Evolutionary conservation across 495 filamentous ascomycete genomes (phyloP).

Genomic region (Cercophora samala): DNA sequence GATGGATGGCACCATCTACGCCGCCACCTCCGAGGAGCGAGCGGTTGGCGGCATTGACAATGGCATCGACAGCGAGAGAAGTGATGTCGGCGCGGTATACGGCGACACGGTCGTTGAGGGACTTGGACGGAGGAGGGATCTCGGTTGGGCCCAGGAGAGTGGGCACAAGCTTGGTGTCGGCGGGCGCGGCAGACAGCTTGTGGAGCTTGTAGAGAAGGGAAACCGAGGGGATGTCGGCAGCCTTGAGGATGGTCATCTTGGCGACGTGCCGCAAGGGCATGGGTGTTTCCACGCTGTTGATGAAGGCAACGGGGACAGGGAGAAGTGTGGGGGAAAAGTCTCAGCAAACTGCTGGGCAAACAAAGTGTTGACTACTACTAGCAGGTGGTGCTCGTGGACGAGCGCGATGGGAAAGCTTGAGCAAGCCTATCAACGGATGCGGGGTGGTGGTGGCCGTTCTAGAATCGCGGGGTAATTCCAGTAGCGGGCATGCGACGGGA

Average conservation of each 20-base stretch:
- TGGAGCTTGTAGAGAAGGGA: conserved; percentile 56
- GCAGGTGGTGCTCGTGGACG: neutral
- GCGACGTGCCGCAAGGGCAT: neutral
- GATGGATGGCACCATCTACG: conserved; percentile 84
- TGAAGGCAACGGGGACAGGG: neutral
- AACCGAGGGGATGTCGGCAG: conserved; percentile 62
- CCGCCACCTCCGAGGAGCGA: conserved; percentile 80
- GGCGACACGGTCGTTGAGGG: conserved; percentile 68
- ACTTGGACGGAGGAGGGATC: conserved; percentile 40
- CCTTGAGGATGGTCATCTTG: conserved; percentile 31
- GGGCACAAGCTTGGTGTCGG: conserved; percentile 13
- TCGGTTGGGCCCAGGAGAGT: conserved; percentile 26
- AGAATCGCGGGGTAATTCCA: conserved; percentile 6
- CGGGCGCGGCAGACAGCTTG: conserved; percentile 34
- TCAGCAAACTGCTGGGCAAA: neutral
- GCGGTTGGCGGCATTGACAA: conserved; percentile 89
- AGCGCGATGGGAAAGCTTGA: conserved; percentile 3
- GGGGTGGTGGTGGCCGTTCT: conserved; percentile 2
- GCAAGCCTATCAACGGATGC: neutral
- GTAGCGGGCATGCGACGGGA: neutral
- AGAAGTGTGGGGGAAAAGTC: neutral
- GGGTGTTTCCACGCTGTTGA: conserved; percentile 4
- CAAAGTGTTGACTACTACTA: neutral
- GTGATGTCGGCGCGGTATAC: conserved; percentile 81
- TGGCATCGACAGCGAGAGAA: conserved; percentile 70